Base-by-base conservation (phyloP, 73 alveolate species). In the Stentor roeselii region DNA sequence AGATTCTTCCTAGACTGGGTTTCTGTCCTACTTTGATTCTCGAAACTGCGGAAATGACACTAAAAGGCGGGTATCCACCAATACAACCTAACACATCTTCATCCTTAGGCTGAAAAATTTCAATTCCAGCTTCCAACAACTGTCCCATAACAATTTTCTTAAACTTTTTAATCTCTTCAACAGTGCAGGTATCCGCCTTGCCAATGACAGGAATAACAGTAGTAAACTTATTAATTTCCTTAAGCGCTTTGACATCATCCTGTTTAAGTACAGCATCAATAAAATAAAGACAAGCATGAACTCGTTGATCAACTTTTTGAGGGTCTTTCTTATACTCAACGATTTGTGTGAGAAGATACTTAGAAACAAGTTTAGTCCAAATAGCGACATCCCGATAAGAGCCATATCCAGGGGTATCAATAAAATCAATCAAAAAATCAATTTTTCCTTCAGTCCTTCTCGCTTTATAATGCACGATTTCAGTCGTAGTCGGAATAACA, bases 341-440 rank as follows among this genome's bases (percentile, higher is more conserved):
- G 30, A 76, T 41, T 41, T 76, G 30, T 76, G 76, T 27, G 34
- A 41, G 32, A 15, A 76, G 60, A 35, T 21, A 76, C n/a, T 67
- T 41, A 21, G 6, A 27, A 0, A 76, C 39, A 2, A 21, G 34
- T 27, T 76, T 41, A n/a, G 2, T 39, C 84, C 84, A 76, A 1
- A 32, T 31, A 15, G 14, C n/a, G 27, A 76, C 39, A 2, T 76
- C 39, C 14, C 39, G 27, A 35, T 36, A 76, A 39, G 38, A 32
- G 6, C 84, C 84, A 39, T 76, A 76, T 78, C 84, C 84, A 76
- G 84, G 84, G 37, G 84, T 76, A 35, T 76, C 84, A 39, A 76
- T 35, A 27, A 76, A 15, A 27, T 37, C 60, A n/a, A 76, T 40
- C 6, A n/a, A 14, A 15, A 76, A 76, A n/a, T 15, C 39, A 15